A percentile compares a stretch with the other conserved stretches of the same genome.
These are phyloP conservation scores for Mycena rebaudengoi DNA, from an alignment of 768 basidiomycete genomes.

Conservation along the genomic window DNA sequence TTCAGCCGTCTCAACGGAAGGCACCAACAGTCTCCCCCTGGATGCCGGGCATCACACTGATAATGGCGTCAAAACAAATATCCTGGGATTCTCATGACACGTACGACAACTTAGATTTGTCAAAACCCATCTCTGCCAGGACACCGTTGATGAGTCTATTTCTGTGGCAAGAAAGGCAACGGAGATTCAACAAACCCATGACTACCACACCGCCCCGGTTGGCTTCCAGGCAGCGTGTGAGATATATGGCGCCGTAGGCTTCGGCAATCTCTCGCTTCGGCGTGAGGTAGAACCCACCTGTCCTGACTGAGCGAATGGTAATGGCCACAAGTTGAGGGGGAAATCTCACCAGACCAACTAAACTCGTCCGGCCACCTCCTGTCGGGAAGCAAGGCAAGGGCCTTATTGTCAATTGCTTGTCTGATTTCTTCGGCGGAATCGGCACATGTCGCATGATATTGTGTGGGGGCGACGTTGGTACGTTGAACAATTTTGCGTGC, in stretches of 20 bases:
- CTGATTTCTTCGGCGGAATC: background rate
- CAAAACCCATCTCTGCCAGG: no score
- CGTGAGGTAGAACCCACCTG: background rate
- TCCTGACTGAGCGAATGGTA: background rate
- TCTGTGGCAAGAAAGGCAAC: no score
- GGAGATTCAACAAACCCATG: background rate
- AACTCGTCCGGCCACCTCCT: background rate
- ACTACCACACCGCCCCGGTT: background rate
- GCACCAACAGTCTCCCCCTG: no score
- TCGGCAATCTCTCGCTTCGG: background rate
- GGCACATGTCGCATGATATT: background rate
- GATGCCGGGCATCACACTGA: no score
- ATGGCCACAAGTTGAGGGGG: no score
- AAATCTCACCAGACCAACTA: constrained; percentile 1
- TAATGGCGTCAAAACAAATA: no score
- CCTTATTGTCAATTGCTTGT: background rate
- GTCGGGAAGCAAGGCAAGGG: background rate
- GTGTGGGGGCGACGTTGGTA: background rate
- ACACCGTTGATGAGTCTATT: no score
- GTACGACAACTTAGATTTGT: no score
- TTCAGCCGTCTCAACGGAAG: no score
- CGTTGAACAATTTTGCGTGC: background rate
- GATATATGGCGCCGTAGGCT: background rate
- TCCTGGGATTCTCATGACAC: no score
- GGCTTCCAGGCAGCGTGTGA: background rate